Percentiles rank a stretch among this genome's conserved stretches.
phyloP scores from a whole-genome alignment of 2,329 filamentous ascomycete species.

The Aspergillus piperis region DNA sequence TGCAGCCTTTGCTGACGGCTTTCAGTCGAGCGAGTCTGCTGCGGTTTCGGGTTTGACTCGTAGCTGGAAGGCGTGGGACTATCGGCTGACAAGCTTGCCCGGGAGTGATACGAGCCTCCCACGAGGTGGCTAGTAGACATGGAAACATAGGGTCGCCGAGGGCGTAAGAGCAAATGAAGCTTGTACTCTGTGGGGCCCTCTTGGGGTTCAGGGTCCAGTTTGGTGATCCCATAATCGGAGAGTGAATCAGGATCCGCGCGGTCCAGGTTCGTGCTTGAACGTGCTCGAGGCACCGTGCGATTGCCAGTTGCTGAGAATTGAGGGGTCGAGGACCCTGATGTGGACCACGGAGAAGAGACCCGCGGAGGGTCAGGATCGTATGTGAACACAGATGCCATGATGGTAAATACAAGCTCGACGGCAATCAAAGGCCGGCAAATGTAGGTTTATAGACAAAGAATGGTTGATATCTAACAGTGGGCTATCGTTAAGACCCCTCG shows the following conservation, averaged over 20 bases:
- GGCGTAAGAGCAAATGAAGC: constrained; percentile 80
- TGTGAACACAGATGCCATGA: constrained; percentile 93
- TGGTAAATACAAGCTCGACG: neutral
- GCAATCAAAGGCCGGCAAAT: neutral
- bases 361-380: constrained; percentile 85
- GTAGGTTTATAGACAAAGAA: neutral
- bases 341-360: constrained; percentile 88
- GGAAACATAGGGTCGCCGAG: constrained; percentile 70
- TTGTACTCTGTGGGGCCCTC: constrained; percentile 97
- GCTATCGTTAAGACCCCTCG: neutral
- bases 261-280: constrained; percentile 41
- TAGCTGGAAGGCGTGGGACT: constrained; percentile 30
- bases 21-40: constrained; percentile 59
- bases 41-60: constrained; percentile 37
- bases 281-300: constrained; percentile 28
- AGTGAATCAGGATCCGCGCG: constrained; percentile 42
- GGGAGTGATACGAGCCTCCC: constrained; percentile 55
- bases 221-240: constrained; percentile 67
- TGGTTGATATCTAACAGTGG: neutral
- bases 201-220: constrained; percentile 85
- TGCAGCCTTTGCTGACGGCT: constrained; percentile 81
- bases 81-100: constrained; percentile 25
- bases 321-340: constrained; percentile 51
- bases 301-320: constrained; percentile 32
- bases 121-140: constrained; percentile 66